A percentile compares a stretch with the other conserved stretches of the same genome.
phyloP scores from a whole-genome alignment of 1,284 basidiomycete species.

The Leucoagaricus sp. region DNA sequence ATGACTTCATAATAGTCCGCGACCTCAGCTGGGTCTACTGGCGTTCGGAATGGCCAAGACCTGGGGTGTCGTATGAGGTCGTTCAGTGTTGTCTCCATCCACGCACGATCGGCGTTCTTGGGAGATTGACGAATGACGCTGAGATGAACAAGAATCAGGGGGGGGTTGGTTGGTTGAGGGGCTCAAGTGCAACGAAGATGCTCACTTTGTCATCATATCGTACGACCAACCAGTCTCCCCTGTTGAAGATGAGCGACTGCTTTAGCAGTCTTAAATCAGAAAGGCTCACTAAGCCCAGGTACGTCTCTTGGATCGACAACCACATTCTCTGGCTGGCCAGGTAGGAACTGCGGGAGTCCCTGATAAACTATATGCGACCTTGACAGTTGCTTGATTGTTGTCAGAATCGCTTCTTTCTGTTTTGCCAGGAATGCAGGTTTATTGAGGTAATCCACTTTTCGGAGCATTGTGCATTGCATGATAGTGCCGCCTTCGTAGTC shows the following conservation, averaged over 20 bases:
- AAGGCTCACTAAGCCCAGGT: constrained; percentile 76
- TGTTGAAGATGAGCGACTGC: constrained; percentile 28
- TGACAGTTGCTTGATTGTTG: constrained; percentile 89
- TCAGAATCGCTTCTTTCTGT: constrained; percentile 89
- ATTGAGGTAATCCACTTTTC: constrained; percentile 87
- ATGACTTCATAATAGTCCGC: constrained; percentile 92
- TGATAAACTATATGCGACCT: constrained; percentile 86
- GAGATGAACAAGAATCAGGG: constrained; percentile 16
- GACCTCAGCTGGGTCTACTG: constrained; percentile 86
- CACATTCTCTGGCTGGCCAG: constrained; percentile 46
- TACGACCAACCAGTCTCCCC: constrained; percentile 95
- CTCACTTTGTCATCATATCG: constrained; percentile 79
- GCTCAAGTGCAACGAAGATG: constrained; percentile 16
- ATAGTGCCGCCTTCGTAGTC: constrained; percentile 99
- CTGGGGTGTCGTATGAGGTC: constrained; percentile 83
- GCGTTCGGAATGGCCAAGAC: constrained; percentile 87
- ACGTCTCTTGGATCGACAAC: constrained; percentile 73
- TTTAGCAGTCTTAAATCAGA: constrained; percentile 11
- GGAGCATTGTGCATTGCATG: constrained; percentile 97
- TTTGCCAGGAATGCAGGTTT: constrained; percentile 77
- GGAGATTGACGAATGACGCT: constrained; percentile 44
- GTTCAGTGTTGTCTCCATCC: constrained; percentile 83
- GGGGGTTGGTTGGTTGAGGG: neutral
- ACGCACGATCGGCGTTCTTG: constrained; percentile 58
- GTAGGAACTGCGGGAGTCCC: constrained; percentile 81